phyloP scores from a whole-genome alignment of 768 basidiomycete genomes.

The Chalciporus sphaerocephalus region DNA sequence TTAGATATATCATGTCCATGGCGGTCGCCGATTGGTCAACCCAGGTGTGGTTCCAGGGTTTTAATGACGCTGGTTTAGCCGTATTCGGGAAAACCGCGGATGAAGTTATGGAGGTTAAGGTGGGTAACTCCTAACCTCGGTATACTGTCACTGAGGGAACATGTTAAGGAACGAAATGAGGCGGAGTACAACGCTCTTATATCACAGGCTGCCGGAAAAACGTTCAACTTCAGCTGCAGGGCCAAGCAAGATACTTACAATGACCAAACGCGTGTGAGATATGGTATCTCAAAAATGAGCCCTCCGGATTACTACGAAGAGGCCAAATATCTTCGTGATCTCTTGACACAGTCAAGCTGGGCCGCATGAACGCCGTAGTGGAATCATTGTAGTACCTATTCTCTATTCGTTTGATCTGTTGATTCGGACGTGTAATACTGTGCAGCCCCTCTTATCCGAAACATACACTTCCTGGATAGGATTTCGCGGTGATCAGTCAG shows the following conservation, averaged over 20 bases:
- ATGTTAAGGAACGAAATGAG: constrained; percentile 54
- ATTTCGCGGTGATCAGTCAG: too few relatives aligned
- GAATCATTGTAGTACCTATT: not conserved
- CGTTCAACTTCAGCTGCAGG: constrained; percentile 79
- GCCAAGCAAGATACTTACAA: constrained; percentile 87
- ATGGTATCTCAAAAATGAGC: constrained; percentile 68
- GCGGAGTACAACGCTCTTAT: constrained; percentile 54
- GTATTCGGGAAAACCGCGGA: constrained; percentile 79
- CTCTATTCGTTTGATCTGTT: too few relatives aligned
- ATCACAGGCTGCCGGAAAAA: constrained; percentile 59
- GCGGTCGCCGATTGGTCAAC: constrained; percentile 87
- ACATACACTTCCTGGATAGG: too few relatives aligned
- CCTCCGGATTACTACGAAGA: constrained; percentile 69
- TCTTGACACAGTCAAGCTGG: constrained; percentile 56
- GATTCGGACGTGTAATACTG: not conserved
- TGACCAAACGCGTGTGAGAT: constrained; percentile 77
- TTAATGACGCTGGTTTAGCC: constrained; percentile 83
- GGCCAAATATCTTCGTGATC: constrained; percentile 52
- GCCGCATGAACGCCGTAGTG: constrained; percentile 29
- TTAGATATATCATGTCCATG: constrained; percentile 76
- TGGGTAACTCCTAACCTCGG: constrained; percentile 19
- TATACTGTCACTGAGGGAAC: not conserved
- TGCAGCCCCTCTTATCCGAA: not conserved
- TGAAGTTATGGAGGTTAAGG: constrained; percentile 72
- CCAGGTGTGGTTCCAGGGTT: constrained; percentile 90